Evolutionary conservation across 176 grass and related monocot genomes (phyloP), one percentile per base, ranked within the genome.

Genomic region (Stipa capillata): DNA sequence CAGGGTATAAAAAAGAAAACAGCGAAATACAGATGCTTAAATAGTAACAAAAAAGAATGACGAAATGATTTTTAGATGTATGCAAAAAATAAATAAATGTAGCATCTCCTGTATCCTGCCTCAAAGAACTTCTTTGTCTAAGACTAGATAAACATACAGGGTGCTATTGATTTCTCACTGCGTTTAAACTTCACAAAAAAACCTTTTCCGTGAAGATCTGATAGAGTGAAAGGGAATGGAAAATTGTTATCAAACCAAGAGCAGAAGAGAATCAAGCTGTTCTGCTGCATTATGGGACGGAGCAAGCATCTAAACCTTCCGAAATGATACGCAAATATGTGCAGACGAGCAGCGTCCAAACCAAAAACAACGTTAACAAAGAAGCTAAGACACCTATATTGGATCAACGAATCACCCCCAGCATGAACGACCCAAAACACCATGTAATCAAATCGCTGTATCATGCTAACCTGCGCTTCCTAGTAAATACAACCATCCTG

Each of bases 141-240:
- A 79, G 82, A 82, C 78, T 61, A 72, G 44, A 78, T 62, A 60
- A 56, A 77, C 24, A 76, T 63, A 77, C 11, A 74, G 42, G 20
- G 7, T 75, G 86, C 61, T 31, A 57, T 88, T 39, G 78, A 85
- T 92, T 71, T 92, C 15, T 88, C 90, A 92, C 90, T 85, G 86
- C 90, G 61, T 92, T 92, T 92, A 92, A 88, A 92, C 90, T 71
- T 82, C 90, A 92, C 89, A 78, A 34, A 79, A 74, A 79, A 33
- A 27, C 66, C n/a, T 85, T 68, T 23, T 79, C 15, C 8, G 79
- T 49, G 79, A 92, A 88, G 90, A 64, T 91, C 89, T 88, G 9
- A 70, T 35, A 74, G 82, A 88, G 90, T 86, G 89, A 91, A 32
- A 3, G 9, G 41, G 54, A 32, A 70, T 47, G 24, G n/a, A 27